Base-by-base conservation (phyloP, 495 filamentous ascomycete species). In the Gamarada debralockiae region DNA sequence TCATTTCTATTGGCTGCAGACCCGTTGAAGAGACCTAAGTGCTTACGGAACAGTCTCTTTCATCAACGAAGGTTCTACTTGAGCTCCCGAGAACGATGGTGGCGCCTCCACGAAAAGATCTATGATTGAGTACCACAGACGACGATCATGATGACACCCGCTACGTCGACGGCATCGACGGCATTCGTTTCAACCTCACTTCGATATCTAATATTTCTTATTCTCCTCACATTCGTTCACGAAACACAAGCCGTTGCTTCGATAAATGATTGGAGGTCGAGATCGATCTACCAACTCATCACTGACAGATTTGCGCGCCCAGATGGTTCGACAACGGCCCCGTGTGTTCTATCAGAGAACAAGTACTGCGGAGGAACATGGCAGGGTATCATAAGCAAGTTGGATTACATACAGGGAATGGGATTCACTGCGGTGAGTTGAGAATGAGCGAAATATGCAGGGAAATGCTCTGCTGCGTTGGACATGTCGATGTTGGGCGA, bases 291-390 rank as follows among this genome's bases (percentile, higher is more conserved):
- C 59, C 85, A 87, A 61, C 73, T 86, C 45, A 68, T 90, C 25
- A 87, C 84, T 4, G 86, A 90, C 67, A 76, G 87, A n/a, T 84
- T 90, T 53, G 86, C 80, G 13, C 79, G 79, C 17, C 78, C 81
- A 12, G 75, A 89, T 66, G 75, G 76, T 21, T 85, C 81, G 29
- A 86, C 79, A 1, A 82, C 79, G 17, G 63, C 68, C 52, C 46
- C 70, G 46, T 79, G 75, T 58, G 66, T 81, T 69, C 64, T 77
- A 6, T 65, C 62, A 3, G 51, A 64, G 23, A 36, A 69, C 7
- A 70, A 72, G 39, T 91, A 90, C 70, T 92, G 87, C 55, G 87
- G 86, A 29, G 88, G 88, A 12, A 84, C 82, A 36, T 92, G 79
- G 72, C 69, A 71, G 49, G 88, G 88, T 6, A 78, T 92, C 52